Conservation (phyloP, 352 stramenopile species). For the Phytophthora podocarpi region DNA sequence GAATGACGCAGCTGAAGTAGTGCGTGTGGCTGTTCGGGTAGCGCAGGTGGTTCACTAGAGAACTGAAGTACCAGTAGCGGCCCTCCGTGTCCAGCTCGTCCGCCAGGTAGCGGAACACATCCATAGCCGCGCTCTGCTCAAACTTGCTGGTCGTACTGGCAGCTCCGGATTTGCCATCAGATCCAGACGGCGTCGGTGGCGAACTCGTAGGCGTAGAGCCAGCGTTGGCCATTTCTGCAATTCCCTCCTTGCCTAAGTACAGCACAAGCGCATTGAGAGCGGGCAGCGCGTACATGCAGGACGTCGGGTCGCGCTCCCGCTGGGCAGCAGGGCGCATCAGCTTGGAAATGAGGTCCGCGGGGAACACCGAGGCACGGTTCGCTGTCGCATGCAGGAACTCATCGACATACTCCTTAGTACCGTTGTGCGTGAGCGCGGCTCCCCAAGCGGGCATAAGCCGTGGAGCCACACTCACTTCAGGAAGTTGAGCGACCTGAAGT, state of each 20-base stretch:
- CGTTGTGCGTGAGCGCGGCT: conserved; percentile 90
- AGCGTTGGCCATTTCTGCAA: conserved; percentile 74
- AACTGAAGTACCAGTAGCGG: conserved; percentile 98
- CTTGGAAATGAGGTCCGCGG: conserved; percentile 78
- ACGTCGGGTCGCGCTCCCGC: conserved; percentile 67
- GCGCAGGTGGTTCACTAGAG: conserved; percentile 98
- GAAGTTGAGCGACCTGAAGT: conserved; percentile 97
- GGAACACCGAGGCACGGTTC: conserved; percentile 90
- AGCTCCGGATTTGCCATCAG: conserved; percentile 42
- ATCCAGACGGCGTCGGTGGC: conserved; percentile 18
- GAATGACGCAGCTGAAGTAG: conserved; percentile 99
- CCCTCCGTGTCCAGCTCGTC: conserved; percentile 95
- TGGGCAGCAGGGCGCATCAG: conserved; percentile 65
- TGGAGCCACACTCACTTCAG: conserved; percentile 95
- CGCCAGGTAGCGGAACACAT: conserved; percentile 96
- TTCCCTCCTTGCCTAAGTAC: conserved; percentile 87
- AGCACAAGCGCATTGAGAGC: conserved; percentile 92
- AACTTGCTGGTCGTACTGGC: conserved; percentile 69
- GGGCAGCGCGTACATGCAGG: conserved; percentile 92
- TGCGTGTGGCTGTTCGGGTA: conserved; percentile 99
- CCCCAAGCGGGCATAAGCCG: conserved; percentile 95
- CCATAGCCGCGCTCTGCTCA: conserved; percentile 88
- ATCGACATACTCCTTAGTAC: conserved; percentile 95
- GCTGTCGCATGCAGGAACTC: conserved; percentile 92
- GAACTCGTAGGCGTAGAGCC: conserved; percentile 28